A percentile compares a stretch with the other conserved stretches of the same genome.
Conservation (phyloP, 2,329 filamentous ascomycete genomes). For the Xylariomycetidae sp. region DNA sequence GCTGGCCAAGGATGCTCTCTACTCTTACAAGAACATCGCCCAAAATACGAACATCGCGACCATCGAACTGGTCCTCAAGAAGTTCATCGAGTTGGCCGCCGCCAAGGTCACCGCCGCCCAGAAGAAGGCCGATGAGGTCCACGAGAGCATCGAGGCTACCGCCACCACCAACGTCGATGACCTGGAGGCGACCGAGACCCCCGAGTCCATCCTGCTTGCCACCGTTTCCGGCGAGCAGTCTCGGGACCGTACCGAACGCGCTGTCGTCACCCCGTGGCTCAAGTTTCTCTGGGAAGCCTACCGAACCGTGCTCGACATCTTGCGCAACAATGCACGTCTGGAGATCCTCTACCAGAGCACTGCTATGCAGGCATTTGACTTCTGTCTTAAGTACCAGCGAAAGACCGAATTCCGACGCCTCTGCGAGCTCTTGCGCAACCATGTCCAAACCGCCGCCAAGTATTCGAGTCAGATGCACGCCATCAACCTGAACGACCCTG, state of each 20-base stretch:
- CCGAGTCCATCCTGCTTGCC: slow-evolving; percentile 94
- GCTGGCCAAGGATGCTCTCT: slow-evolving; percentile 95
- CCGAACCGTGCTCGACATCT: slow-evolving; percentile 93
- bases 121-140: slow-evolving; percentile 90
- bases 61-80: slow-evolving; percentile 95
- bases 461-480: slow-evolving; percentile 99
- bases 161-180: slow-evolving; percentile 79
- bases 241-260: slow-evolving; percentile 91
- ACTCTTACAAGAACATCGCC: slow-evolving; percentile 99
- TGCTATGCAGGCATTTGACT: slow-evolving; percentile 96
- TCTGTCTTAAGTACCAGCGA: slow-evolving; percentile 94
- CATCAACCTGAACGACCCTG: slow-evolving; percentile 96
- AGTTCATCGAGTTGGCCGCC: slow-evolving; percentile 95
- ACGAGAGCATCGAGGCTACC: slow-evolving; percentile 74
- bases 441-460: slow-evolving; percentile 98
- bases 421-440: slow-evolving; percentile 95
- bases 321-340: slow-evolving; percentile 96
- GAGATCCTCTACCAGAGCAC: slow-evolving; percentile 98
- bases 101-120: slow-evolving; percentile 95
- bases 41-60: slow-evolving; percentile 98
- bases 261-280: slow-evolving; percentile 97
- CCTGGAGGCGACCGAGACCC: slow-evolving; percentile 93
- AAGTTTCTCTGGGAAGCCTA: slow-evolving; percentile 99
- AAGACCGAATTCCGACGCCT: slow-evolving; percentile 99
- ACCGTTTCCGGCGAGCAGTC: slow-evolving; percentile 98